Evolutionary conservation across 768 basidiomycete genomes (phyloP).

Genomic region (Boletus vinaceobasis): DNA sequence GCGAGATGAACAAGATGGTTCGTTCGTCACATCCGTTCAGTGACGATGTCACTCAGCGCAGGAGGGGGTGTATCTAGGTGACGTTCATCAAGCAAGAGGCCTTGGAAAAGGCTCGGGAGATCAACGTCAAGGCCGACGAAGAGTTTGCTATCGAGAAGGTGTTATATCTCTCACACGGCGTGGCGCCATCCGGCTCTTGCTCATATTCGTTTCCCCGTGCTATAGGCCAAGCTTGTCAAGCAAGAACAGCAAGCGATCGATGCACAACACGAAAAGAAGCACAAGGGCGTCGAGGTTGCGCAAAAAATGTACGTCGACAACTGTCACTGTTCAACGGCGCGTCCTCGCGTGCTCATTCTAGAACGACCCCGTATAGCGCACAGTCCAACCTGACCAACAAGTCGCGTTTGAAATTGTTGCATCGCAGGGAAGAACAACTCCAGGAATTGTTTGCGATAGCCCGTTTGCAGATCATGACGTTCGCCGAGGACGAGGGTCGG

Average conservation of each 20-base stretch:
- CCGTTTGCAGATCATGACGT: slow-evolving; percentile 56
- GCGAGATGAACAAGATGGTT: slow-evolving; percentile 99
- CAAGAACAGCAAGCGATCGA: slow-evolving; percentile 96
- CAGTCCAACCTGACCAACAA: slow-evolving; percentile 97
- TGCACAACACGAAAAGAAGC: slow-evolving; percentile 91
- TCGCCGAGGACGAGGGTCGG: slow-evolving; percentile 61
- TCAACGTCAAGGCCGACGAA: slow-evolving; percentile 95
- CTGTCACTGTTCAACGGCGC: neutral
- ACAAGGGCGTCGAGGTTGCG: slow-evolving; percentile 87
- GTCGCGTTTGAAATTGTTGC: slow-evolving; percentile 85
- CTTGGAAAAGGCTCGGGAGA: slow-evolving; percentile 94
- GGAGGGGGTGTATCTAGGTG: slow-evolving; percentile 49
- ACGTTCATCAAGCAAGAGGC: slow-evolving; percentile 99
- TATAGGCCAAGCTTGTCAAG: slow-evolving; percentile 92
- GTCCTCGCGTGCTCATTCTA: neutral
- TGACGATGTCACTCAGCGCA: slow-evolving; percentile 1
- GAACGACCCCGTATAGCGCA: slow-evolving; percentile 48
- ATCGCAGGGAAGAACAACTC: slow-evolving; percentile 87
- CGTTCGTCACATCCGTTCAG: slow-evolving; percentile 16
- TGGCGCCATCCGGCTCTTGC: no score
- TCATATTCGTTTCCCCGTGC: neutral
- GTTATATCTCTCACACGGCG: neutral
- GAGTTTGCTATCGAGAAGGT: slow-evolving; percentile 99
- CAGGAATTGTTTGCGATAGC: slow-evolving; percentile 83
- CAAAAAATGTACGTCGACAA: slow-evolving; percentile 84